Evolutionary conservation across 2,329 filamentous ascomycete genomes (phyloP), one percentile per base, ranked within the genome.

Genomic region (Neopestalotiopsis sp.): DNA sequence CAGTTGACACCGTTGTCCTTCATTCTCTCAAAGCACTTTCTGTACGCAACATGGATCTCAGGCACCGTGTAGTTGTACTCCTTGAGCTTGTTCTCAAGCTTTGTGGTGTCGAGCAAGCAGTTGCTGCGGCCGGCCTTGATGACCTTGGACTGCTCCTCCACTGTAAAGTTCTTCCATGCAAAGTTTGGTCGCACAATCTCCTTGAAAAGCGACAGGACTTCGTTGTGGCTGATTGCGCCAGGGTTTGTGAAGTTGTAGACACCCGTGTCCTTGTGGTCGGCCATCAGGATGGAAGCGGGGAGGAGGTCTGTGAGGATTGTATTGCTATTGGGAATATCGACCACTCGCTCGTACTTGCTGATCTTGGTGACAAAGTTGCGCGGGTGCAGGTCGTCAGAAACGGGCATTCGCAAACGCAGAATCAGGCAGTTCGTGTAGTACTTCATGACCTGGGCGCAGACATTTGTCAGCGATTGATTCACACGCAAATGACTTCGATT

Each of bases 211-310:
- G 80, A 73, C 53, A 92, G 82, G 6, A 92, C 89, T 79, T 92
- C 89, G 77, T 92, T 92, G 80, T 92, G 90, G n/a, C 88, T 90
- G 77, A 92, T 91, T 71, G 89, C 88, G 13, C 90, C 90, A 0
- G 90, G 90, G 80, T 92, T 92, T 70, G 89, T 91, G 78, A 92
- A 91, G 81, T 92, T 92, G 80, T 89, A 91, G 72, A 92, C 82
- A 20, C 90, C 90, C 1, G 85, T 87, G 57, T 91, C 89, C 56
- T 82, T 80, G 79, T 90, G 84, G 77, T 91, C 87, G 34, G 89
- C 87, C 72, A 91, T 80, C 61, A 89, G 76, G 70, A 91, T 83
- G 2, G 88, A 86, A 13, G 86, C 85, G 12, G 90, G 90, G 24
- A 92, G 83, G 62, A 92, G 86, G 74, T 91, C 88, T 71, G 86